Conservation (phyloP, 768 basidiomycete genomes). For the Kwoniella sp. region DNA sequence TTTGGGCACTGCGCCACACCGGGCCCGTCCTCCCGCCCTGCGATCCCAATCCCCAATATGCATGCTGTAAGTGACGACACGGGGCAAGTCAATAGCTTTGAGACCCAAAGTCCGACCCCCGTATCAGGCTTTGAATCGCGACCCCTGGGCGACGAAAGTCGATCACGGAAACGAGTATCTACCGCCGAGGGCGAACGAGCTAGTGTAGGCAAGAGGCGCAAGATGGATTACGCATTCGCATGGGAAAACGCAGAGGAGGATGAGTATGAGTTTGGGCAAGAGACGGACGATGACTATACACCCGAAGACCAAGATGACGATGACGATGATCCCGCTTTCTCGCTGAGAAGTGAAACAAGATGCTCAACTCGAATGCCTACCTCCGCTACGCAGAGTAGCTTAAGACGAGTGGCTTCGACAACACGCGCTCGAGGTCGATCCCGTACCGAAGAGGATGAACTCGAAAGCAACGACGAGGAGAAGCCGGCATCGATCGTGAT, state of each 20-base stretch:
- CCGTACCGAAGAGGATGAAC: too few species aligned
- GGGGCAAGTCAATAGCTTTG: background rate
- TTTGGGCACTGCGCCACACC: background rate
- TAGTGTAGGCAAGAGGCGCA: background rate
- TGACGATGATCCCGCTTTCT: background rate
- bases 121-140: background rate
- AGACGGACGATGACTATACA: background rate
- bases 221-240: background rate
- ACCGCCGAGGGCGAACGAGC: too few species aligned
- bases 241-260: background rate
- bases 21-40: background rate
- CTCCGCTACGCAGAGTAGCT: background rate
- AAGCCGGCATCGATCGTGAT: too few species aligned
- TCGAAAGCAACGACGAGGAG: too few species aligned
- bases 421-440: too few species aligned
- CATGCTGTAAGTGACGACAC: too few species aligned
- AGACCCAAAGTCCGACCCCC: background rate
- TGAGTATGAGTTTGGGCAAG: background rate
- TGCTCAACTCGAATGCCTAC: background rate
- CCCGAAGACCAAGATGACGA: background rate
- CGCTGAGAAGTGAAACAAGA: background rate
- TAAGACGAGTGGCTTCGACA: too few species aligned
- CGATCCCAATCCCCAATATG: background rate
- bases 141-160: too few species aligned
- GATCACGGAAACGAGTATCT: background rate